Conservation (phyloP, 2,329 filamentous ascomycete genomes). For the Colletotrichum orchidophilum region DNA sequence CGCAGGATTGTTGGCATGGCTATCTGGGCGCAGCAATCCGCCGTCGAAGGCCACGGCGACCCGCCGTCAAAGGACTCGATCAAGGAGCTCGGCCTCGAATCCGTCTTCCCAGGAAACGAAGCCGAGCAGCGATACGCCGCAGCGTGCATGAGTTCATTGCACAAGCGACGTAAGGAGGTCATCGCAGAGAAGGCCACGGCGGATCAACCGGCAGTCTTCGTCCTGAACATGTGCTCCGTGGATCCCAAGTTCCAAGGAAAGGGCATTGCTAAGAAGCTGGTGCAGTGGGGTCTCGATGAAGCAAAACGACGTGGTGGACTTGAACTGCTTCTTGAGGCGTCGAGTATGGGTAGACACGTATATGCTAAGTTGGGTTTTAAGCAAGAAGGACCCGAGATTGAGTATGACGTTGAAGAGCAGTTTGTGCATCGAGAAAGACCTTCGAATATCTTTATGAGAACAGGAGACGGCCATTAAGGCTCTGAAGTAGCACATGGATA, state of each 20-base stretch:
- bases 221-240: constrained; percentile 61
- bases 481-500: neutral
- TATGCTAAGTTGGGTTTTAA: constrained; percentile 58
- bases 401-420: constrained; percentile 56
- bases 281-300: constrained; percentile 58
- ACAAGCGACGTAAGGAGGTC: constrained; percentile 52
- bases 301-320: constrained; percentile 49
- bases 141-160: constrained; percentile 56
- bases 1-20: constrained; percentile 59
- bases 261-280: constrained; percentile 55
- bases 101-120: constrained; percentile 53
- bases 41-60: constrained; percentile 58
- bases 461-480: constrained; percentile 33
- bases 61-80: constrained; percentile 45
- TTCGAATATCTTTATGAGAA: constrained; percentile 59
- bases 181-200: constrained; percentile 53
- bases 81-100: constrained; percentile 42
- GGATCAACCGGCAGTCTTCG: constrained; percentile 55
- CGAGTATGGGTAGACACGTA: constrained; percentile 56
- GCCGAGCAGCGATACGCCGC: constrained; percentile 55
- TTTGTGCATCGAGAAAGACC: constrained; percentile 48
- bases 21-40: constrained; percentile 63
- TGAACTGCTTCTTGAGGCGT: constrained; percentile 57
- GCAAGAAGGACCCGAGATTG: constrained; percentile 51
- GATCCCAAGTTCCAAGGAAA: constrained; percentile 62